Percentiles rank a stretch among this genome's conserved stretches.
phyloP scores from a whole-genome alignment of 2,329 filamentous ascomycete species.

The Fusarium tuaranense region DNA sequence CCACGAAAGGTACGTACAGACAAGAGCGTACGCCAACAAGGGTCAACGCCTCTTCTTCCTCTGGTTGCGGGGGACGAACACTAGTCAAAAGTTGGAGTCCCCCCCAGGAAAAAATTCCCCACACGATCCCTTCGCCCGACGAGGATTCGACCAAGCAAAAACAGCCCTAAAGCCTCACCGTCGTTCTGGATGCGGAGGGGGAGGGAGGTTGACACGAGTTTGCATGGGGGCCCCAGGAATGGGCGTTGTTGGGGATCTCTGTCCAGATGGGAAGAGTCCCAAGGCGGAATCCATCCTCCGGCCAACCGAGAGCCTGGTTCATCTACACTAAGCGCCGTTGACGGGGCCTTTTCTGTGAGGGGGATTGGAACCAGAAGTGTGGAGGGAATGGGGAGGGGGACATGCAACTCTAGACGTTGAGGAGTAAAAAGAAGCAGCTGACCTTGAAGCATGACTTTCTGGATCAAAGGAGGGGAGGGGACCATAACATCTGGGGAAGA shows the following conservation, averaged over 20 bases:
- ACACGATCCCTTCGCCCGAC: conserved; percentile 44
- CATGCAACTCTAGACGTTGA: background rate
- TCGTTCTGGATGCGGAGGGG: conserved; percentile 25
- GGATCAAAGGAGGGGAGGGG: background rate
- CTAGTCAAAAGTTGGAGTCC: conserved; percentile 38
- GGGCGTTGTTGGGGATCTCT: conserved; percentile 15
- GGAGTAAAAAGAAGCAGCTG: conserved; percentile 4
- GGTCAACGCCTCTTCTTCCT: background rate
- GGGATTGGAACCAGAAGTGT: background rate
- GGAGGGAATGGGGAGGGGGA: background rate
- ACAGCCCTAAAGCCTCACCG: conserved; percentile 27
- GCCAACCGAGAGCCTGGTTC: conserved; percentile 9
- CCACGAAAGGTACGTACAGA: background rate
- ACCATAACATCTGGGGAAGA: conserved; percentile 22
- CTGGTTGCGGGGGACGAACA: conserved; percentile 40
- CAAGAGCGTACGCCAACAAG: too few species aligned
- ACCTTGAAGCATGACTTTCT: background rate
- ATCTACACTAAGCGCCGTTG: background rate
- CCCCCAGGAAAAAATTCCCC: conserved; percentile 39
- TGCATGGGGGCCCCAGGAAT: conserved; percentile 10
- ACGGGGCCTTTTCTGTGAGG: conserved; percentile 11
- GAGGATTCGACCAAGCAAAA: conserved; percentile 1
- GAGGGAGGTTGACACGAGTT: background rate
- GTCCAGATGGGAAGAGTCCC: background rate
- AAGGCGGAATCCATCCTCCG: conserved; percentile 21